phyloP scores from a whole-genome alignment of 352 stramenopile genomes.

The Phytophthora uliginosa region DNA sequence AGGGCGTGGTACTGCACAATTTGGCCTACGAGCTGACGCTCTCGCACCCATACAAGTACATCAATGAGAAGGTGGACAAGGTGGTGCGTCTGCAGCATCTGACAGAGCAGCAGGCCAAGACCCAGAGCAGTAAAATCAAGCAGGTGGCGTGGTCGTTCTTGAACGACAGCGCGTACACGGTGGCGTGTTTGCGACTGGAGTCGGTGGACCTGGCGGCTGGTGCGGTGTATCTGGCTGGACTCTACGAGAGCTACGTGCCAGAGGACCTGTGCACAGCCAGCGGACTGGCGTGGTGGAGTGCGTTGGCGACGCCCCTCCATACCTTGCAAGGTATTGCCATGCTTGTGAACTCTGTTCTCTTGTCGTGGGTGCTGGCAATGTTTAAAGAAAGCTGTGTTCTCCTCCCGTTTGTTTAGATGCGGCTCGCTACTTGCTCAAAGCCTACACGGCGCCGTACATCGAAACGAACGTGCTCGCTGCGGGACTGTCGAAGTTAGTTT shows the following conservation, averaged over 20 bases:
- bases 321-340: slow-evolving; percentile 86
- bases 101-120: slow-evolving; percentile 58
- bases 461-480: slow-evolving; percentile 76
- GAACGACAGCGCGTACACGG: slow-evolving; percentile 90
- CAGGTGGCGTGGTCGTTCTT: slow-evolving; percentile 91
- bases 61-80: slow-evolving; percentile 90
- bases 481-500: slow-evolving; percentile 80
- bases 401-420: slow-evolving; percentile 74
- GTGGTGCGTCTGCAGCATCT: slow-evolving; percentile 76
- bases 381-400: slow-evolving; percentile 78
- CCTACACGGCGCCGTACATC: slow-evolving; percentile 85
- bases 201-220: slow-evolving; percentile 77
- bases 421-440: slow-evolving; percentile 79
- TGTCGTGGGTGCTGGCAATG: slow-evolving; percentile 53
- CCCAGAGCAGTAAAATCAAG: slow-evolving; percentile 83
- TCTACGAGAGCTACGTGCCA: slow-evolving; percentile 87
- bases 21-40: slow-evolving; percentile 89
- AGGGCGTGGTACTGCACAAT: slow-evolving; percentile 85
- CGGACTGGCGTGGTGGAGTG: slow-evolving; percentile 79
- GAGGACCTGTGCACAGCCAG: slow-evolving; percentile 61
- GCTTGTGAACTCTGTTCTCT: slow-evolving; percentile 47
- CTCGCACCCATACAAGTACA: slow-evolving; percentile 88
- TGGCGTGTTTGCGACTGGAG: slow-evolving; percentile 83
- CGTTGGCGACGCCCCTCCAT: slow-evolving; percentile 69
- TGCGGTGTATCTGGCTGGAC: slow-evolving; percentile 84